Evolutionary conservation across 129 eudicot species (phyloP).

Genomic region (Flaveria robusta): DNA sequence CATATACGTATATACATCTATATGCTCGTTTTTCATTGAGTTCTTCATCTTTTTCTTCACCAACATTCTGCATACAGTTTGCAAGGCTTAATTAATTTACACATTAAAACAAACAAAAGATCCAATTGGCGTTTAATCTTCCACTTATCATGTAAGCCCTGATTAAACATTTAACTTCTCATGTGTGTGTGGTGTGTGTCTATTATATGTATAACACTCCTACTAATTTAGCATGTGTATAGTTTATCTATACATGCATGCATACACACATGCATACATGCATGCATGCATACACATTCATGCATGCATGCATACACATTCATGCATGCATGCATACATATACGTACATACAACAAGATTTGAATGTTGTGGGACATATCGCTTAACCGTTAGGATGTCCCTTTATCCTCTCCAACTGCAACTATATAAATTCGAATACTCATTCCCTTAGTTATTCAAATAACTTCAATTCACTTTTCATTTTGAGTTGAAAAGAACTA

Average conservation of each 20-base stretch:
- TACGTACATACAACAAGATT: no score
- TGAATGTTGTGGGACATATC: no score
- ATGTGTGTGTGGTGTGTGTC: background rate
- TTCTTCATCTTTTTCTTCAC: conserved; percentile 9
- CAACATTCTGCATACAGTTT: background rate
- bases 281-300: background rate
- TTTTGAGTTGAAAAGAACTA: no score
- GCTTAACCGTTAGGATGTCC: no score
- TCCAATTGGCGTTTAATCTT: no score
- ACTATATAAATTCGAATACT: no score
- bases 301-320: background rate
- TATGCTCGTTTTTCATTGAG: background rate
- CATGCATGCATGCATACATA: no score
- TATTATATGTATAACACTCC: background rate
- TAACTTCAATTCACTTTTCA: no score
- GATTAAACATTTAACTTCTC: background rate
- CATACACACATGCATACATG: background rate
- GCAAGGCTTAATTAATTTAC: background rate
- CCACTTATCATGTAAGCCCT: no score
- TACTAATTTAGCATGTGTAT: background rate
- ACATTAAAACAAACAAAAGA: background rate
- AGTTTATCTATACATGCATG: background rate
- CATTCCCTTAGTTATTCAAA: no score
- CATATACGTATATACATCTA: background rate
- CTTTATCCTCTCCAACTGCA: no score